Percentiles rank a stretch among this genome's conserved stretches.
Conservation (phyloP, 225 moss, liverwort and hornwort species). For the Physcomitrium patens region DNA sequence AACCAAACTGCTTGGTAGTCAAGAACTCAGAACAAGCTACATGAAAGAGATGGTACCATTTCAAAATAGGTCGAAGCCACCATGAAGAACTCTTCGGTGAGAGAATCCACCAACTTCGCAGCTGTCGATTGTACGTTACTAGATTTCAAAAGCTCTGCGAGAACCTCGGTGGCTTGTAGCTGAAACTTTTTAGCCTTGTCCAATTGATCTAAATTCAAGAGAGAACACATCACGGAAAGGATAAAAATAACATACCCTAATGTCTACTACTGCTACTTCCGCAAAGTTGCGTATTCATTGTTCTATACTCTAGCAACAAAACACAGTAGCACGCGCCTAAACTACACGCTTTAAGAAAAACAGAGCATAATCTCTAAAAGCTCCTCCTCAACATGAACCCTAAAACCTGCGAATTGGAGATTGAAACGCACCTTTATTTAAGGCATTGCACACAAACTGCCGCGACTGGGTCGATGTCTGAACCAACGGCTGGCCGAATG, state of each 20-base stretch:
- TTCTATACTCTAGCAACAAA: not conserved
- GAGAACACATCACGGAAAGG: constrained; percentile 5
- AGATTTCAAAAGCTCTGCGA: constrained; percentile 93
- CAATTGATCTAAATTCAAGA: constrained; percentile 37
- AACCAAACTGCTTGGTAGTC: not conserved
- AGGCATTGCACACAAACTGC: constrained; percentile 48
- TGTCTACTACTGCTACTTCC: not conserved
- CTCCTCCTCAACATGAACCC: constrained; percentile 15
- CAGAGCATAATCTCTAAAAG: not conserved
- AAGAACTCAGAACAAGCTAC: constrained; percentile 10
- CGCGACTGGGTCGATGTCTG: constrained; percentile 27
- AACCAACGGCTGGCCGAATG: constrained; percentile 29
- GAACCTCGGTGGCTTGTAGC: constrained; percentile 86
- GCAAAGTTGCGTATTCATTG: not conserved
- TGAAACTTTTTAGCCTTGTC: constrained; percentile 72
- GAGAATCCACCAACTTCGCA: constrained; percentile 69
- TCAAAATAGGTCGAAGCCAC: constrained; percentile 95
- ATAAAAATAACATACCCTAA: constrained; percentile 16
- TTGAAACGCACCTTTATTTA: constrained; percentile 43
- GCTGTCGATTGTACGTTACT: constrained; percentile 64
- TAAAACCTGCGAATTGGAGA: constrained; percentile 22
- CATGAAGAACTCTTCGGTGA: constrained; percentile 92
- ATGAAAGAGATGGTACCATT: constrained; percentile 57
- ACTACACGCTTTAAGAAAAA: constrained; percentile 1
- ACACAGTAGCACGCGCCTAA: not conserved